Conservation (phyloP, 805 yeast genomes). For the Lipomyces yamanashiensis region DNA sequence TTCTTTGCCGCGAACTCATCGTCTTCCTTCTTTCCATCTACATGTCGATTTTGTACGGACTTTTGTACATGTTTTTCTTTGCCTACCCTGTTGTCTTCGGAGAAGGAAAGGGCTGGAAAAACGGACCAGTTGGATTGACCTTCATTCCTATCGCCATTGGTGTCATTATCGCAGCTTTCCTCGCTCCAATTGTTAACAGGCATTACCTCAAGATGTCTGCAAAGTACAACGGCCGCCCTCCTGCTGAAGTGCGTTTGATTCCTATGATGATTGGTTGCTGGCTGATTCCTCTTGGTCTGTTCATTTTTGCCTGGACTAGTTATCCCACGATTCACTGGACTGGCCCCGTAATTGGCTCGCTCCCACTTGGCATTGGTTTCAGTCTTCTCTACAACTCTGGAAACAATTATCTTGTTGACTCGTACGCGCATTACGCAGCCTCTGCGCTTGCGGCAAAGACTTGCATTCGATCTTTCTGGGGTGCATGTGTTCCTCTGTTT, state of each 20-base stretch:
- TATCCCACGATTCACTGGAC: conserved; percentile 57
- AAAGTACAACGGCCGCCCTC: conserved; percentile 54
- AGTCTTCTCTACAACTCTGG: conserved; percentile 62
- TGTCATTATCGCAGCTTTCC: conserved; percentile 60
- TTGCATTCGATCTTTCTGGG: conserved; percentile 57
- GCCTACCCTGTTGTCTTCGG: conserved; percentile 65
- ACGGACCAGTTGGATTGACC: conserved; percentile 65
- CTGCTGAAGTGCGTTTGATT: conserved; percentile 63
- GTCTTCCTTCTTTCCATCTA: conserved; percentile 59
- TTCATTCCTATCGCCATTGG: conserved; percentile 76
- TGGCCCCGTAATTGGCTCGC: conserved; percentile 54
- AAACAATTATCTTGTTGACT: conserved; percentile 56
- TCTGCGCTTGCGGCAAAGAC: conserved; percentile 85
- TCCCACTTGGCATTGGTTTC: conserved; percentile 53
- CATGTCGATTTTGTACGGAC: conserved; percentile 49
- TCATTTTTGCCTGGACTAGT: conserved; percentile 66
- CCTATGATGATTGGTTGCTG: conserved; percentile 64
- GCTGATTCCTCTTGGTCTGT: conserved; percentile 57
- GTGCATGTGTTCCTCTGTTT: conserved; percentile 63
- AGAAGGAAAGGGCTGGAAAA: conserved; percentile 56
- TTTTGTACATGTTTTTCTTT: conserved; percentile 68
- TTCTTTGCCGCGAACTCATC: conserved; percentile 54
- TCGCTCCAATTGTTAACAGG: conserved; percentile 44
- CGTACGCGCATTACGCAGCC: conserved; percentile 60
- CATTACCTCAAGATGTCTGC: conserved; percentile 44